phyloP scores from a whole-genome alignment of 169 alveolate genomes.

The Cystoisospora suis region DNA sequence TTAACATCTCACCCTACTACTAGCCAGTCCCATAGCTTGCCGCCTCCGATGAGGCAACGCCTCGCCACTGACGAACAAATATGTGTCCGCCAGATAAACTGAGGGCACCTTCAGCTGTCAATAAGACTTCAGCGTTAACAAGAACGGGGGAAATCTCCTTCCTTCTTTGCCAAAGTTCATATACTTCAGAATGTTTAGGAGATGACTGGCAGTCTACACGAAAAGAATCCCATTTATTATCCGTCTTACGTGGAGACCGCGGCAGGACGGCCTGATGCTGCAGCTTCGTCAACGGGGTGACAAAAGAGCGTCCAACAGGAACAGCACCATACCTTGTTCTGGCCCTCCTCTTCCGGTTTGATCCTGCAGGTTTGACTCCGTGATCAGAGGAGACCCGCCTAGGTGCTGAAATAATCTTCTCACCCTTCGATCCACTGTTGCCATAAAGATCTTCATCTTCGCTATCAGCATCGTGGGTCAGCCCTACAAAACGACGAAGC shows the following conservation, averaged over 20 bases:
- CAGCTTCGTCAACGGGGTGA: conserved; percentile 52
- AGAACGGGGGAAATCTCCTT: no score
- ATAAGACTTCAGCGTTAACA: no score
- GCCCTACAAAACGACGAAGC: conserved; percentile 48
- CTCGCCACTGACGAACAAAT: no score
- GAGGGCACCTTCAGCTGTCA: no score
- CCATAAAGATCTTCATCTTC: not conserved
- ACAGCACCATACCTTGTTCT: no score
- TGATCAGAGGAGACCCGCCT: not conserved
- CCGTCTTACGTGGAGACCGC: conserved; percentile 28
- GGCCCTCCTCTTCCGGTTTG: not conserved
- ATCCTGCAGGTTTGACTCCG: not conserved
- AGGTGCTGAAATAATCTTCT: not conserved
- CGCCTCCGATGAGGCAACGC: no score
- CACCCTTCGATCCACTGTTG: not conserved
- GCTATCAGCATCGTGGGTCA: conserved; percentile 53
- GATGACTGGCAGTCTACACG: no score
- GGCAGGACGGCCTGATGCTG: conserved; percentile 60
- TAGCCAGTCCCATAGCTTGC: no score
- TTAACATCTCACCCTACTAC: no score
- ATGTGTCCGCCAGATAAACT: no score
- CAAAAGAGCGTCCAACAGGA: conserved; percentile 32
- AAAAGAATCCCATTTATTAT: not conserved
- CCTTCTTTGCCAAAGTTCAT: no score
- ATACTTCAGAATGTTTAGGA: no score